Base-by-base conservation (phyloP, 2,329 filamentous ascomycete genomes). In the Graphiopsis chlorocephala region DNA sequence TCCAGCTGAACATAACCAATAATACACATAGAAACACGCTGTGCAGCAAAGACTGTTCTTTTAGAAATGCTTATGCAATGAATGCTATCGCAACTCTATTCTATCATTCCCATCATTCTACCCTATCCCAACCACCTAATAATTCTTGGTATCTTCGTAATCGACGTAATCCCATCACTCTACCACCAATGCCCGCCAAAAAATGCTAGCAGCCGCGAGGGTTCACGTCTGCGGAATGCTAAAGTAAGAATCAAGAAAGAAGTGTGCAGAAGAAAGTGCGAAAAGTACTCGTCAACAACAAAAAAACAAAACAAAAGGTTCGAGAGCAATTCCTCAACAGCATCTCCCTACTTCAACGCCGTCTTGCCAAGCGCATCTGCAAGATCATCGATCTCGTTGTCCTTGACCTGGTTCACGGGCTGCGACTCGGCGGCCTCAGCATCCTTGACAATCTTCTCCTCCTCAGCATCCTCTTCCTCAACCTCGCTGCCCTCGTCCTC, bases 301-400 rank as follows among this genome's bases (percentile, higher is more conserved):
- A 38, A 4, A 45, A 38, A 35, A 15, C 15, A 17, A 45, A 4
- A 45, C 1, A 20, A 8, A 45, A 20, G 2, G 3, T 20, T 12
- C n/a, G 4, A 7, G 23, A 45, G 38, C 38, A 45, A 20, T 45
- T 10, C 12, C 10, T n/a, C n/a, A 45, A n/a, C 38, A 45, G 17
- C 48, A 26, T 7, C 12, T n/a, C n/a, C 31, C 59, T 67, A 76
- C 67, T 75, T 76, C 68, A 77, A 66, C 70, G 76, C 73, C 12
- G 91, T 90, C 85, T 93, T 93, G 67, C 85, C 86, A 70, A 98
- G 79, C 73, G 87, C 84, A 75, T 89, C 86, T 17, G 92, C 90
- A 73, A 98, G 81, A 53, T 88, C 88, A 72, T 97, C 93, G 45
- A 98, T 91, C 33, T 90, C 90, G 76, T 88, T 86, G 75, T 93